Percentiles rank a stretch among this genome's conserved stretches.
phyloP scores from a whole-genome alignment of 2,329 filamentous ascomycete genomes.

The Penicillium sp. region DNA sequence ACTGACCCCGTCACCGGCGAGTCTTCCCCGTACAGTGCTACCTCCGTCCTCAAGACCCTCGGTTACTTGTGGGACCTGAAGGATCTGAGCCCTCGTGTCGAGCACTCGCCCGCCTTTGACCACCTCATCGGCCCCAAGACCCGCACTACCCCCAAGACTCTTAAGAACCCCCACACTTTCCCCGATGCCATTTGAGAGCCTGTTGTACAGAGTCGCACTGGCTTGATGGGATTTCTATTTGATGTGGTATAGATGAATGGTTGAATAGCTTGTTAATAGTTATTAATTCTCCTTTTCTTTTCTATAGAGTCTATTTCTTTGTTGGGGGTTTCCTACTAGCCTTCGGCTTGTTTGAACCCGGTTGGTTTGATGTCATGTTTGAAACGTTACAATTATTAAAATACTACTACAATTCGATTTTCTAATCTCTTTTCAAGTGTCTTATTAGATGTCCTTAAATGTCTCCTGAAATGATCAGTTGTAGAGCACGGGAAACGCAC shows the following conservation, averaged over 20 bases:
- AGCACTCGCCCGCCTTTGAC: constrained; percentile 33
- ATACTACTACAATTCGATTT: neutral
- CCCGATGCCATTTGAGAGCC: constrained; percentile 16
- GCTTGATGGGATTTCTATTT: neutral
- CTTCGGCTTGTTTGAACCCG: neutral
- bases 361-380: neutral
- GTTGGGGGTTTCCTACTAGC: neutral
- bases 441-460: neutral
- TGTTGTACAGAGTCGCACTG: neutral
- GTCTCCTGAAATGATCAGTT: too few relatives aligned
- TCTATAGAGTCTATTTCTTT: neutral
- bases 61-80: constrained; percentile 34
- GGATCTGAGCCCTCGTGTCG: constrained; percentile 31
- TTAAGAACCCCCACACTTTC: constrained; percentile 28
- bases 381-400: neutral
- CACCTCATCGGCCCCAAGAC: constrained; percentile 27
- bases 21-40: constrained; percentile 28
- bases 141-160: constrained; percentile 12
- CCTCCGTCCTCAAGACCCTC: constrained; percentile 34
- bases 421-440: neutral
- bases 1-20: constrained; percentile 29
- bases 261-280: neutral
- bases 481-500: neutral
- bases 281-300: neutral
- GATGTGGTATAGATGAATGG: neutral